These are phyloP conservation scores for Dentipellis fragilis DNA, from an alignment of 768 basidiomycete species.

Conservation along the genomic window DNA sequence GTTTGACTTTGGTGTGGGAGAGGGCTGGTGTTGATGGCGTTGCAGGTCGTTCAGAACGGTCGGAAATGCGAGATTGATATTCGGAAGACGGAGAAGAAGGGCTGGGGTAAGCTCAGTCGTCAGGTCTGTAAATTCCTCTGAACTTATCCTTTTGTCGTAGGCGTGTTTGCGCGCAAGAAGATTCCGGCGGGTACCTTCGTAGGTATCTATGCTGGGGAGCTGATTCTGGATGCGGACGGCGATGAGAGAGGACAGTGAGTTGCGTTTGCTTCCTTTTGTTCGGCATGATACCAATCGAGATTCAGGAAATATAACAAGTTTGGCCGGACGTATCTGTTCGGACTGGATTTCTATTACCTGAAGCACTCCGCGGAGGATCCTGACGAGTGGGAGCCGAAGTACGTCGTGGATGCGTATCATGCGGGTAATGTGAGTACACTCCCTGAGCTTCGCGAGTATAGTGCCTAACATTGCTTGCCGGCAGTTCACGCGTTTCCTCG, in stretches of 20 bases:
- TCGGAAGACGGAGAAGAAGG: constrained; percentile 63
- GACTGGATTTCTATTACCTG: constrained; percentile 71
- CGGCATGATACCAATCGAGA: constrained; percentile 1
- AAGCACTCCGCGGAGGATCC: constrained; percentile 18
- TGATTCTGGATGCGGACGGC: constrained; percentile 58
- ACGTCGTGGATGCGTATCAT: constrained; percentile 81
- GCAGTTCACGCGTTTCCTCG: constrained; percentile 91
- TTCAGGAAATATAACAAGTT: constrained; percentile 62
- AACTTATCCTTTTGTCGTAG: constrained; percentile 24
- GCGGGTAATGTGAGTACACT: constrained; percentile 60
- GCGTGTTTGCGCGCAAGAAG: constrained; percentile 61
- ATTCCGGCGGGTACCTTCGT: constrained; percentile 66
- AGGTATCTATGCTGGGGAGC: constrained; percentile 81
- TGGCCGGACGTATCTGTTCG: constrained; percentile 74
- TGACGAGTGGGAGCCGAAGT: constrained; percentile 29
- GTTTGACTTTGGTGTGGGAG: constrained; percentile 1
- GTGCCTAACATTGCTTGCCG: not conserved
- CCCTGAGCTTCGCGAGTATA: not conserved
- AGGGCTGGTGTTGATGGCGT: not conserved
- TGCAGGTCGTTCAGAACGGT: constrained; percentile 77
- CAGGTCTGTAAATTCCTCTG: not conserved
- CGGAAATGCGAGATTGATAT: constrained; percentile 54
- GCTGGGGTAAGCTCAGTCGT: constrained; percentile 57
- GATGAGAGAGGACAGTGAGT: constrained; percentile 60
- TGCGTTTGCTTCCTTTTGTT: not conserved